Evolutionary conservation across 129 eudicot species (phyloP).

Genomic region (Flaveria sonorensis): DNA sequence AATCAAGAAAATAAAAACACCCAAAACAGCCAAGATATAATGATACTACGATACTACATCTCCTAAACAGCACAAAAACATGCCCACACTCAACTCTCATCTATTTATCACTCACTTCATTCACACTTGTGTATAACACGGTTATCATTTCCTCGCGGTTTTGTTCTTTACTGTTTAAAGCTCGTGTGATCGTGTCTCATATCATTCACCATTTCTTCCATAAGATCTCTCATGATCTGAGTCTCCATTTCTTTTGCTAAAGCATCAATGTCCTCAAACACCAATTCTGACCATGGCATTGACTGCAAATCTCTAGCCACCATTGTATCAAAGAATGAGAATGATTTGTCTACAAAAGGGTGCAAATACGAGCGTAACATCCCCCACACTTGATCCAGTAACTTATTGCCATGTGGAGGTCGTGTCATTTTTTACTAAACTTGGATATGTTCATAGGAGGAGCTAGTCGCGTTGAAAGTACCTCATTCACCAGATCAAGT

Average conservation of each 20-base stretch:
- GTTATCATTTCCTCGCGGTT: not conserved
- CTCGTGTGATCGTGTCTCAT: slow-evolving; percentile 30
- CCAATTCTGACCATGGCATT: slow-evolving; percentile 60
- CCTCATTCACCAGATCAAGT: slow-evolving; percentile 75
- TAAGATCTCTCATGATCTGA: slow-evolving; percentile 53
- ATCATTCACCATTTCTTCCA: slow-evolving; percentile 67
- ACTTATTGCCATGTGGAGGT: slow-evolving; percentile 55
- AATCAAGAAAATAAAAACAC: slow-evolving; percentile 29
- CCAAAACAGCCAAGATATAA: slow-evolving; percentile 31
- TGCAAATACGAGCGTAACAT: slow-evolving; percentile 44
- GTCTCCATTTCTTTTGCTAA: slow-evolving; percentile 68
- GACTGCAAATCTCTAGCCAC: slow-evolving; percentile 63
- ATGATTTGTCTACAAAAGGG: slow-evolving; percentile 48
- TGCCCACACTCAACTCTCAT: slow-evolving; percentile 37
- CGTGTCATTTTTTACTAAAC: slow-evolving; percentile 39
- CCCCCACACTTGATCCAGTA: slow-evolving; percentile 69
- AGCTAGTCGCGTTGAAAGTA: slow-evolving; percentile 64
- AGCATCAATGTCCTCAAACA: slow-evolving; percentile 60
- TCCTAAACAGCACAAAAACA: slow-evolving; percentile 32
- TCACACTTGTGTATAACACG: slow-evolving; percentile 46
- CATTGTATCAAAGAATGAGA: slow-evolving; percentile 63
- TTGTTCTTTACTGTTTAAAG: slow-evolving; percentile 28
- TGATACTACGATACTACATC: slow-evolving; percentile 29
- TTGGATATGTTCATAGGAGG: slow-evolving; percentile 54
- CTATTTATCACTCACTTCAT: slow-evolving; percentile 36